These are phyloP conservation scores for Botrytis paeoniae DNA, from an alignment of 2,329 filamentous ascomycete species.

Conservation along the genomic window DNA sequence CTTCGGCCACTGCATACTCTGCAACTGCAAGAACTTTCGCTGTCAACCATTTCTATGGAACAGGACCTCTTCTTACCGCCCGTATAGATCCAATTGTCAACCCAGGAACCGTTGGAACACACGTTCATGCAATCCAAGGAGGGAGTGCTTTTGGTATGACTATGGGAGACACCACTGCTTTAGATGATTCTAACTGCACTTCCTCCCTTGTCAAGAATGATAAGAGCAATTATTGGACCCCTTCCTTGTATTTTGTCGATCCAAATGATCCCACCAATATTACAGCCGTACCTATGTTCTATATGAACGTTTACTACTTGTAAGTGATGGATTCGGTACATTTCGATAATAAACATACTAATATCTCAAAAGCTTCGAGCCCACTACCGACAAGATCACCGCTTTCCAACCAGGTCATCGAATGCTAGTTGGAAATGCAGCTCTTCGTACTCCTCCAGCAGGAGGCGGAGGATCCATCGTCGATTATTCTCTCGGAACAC, in stretches of 20 bases:
- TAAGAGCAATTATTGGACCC: constrained; percentile 86
- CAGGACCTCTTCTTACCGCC: constrained; percentile 57
- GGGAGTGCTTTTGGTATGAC: constrained; percentile 50
- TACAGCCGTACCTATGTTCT: constrained; percentile 56
- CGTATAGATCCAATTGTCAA: constrained; percentile 76
- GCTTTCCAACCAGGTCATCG: constrained; percentile 75
- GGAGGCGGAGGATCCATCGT: constrained; percentile 50
- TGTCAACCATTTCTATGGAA: constrained; percentile 68
- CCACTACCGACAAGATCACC: constrained; percentile 60
- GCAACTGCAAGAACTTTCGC: constrained; percentile 53
- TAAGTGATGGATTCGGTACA: constrained; percentile 38
- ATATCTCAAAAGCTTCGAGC: constrained; percentile 50
- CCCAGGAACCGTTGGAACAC: constrained; percentile 56
- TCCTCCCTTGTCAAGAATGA: constrained; percentile 78
- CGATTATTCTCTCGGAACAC: constrained; percentile 50
- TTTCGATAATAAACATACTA: constrained; percentile 25
- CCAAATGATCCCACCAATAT: constrained; percentile 58
- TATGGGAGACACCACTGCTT: constrained; percentile 55
- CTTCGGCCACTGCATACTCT: constrained; percentile 28
- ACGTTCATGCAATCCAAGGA: constrained; percentile 75
- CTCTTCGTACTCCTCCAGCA: constrained; percentile 59
- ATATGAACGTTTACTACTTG: constrained; percentile 77
- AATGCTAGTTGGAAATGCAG: constrained; percentile 74
- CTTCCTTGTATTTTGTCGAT: constrained; percentile 74
- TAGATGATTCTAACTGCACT: constrained; percentile 66